Evolutionary conservation across 495 filamentous ascomycete genomes (phyloP), one percentile per base, ranked within the genome.

Genomic region (Parathielavia hyrcaniae): DNA sequence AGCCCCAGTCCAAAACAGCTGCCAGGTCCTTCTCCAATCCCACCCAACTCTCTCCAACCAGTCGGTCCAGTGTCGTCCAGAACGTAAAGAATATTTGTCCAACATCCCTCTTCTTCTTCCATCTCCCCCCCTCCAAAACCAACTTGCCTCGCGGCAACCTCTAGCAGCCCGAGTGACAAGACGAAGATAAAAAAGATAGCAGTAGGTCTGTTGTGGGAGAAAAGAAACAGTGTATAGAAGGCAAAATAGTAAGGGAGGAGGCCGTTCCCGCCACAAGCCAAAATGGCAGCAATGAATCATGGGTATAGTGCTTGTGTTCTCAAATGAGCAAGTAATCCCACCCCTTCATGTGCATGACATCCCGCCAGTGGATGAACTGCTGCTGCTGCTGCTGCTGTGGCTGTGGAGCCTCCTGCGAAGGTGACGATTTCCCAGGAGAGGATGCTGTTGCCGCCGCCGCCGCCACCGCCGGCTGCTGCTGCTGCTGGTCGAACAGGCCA

Each of bases 241-340:
- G 40, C n/a, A n/a, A 43, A 45, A 36, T 46, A 46, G 19, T 14
- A 55, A n/a, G n/a, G 50, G 17, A 63, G 61, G 50, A 61, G 63
- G 58, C 59, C 46, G 55, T 61, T 66, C 66, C 61, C 41, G 61
- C 66, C 64, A 62, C 59, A 48, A 12, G 35, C 46, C 23, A 46
- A 48, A 9, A 8, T 16, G 16, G 47, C 47, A 49, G 72, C 70
- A 23, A 39, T 71, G 69, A 60, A 72, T 63, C 11, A 7, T 12
- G 16, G 4, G 13, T 30, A 36, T 48, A 50, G 16, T 14, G 11
- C 19, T 30, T 17, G n/a, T 20, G 5, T 23, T 17, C 61, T 76
- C 79, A 96, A 68, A 97, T 90, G 71, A 98, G 80, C 67, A 98
- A 77, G 77, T 88, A 92, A 68, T 92, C 87, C 91, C 89, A 96